Conservation (phyloP, 2,329 filamentous ascomycete genomes). For the Fusarium paranaense region DNA sequence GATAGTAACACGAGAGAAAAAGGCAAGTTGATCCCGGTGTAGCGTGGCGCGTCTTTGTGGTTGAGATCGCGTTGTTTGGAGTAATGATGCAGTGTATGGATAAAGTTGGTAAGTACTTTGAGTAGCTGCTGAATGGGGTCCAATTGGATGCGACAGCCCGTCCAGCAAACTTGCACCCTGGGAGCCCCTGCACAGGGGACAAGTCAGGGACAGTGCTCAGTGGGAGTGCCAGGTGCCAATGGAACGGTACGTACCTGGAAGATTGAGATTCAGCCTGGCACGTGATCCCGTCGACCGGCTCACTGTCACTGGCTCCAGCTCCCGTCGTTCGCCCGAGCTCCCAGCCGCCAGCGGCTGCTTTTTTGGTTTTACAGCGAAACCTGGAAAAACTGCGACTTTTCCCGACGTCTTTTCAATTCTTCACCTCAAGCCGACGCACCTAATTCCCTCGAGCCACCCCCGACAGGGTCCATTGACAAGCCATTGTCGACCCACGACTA, state of each 20-base stretch:
- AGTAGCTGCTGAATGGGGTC: constrained; percentile 28
- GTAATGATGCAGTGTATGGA: constrained; percentile 22
- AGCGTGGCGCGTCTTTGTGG: constrained; percentile 3
- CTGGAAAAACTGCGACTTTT: constrained; percentile 62
- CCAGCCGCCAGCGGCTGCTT: constrained; percentile 39
- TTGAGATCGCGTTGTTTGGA: constrained; percentile 19
- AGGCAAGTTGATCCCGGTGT: not conserved
- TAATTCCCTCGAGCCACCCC: constrained; percentile 54
- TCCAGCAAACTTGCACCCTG: constrained; percentile 14
- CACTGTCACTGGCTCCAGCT: constrained; percentile 40
- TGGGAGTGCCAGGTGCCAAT: not conserved
- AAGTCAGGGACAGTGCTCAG: constrained; percentile 8
- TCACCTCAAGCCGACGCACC: constrained; percentile 52
- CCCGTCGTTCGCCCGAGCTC: constrained; percentile 47
- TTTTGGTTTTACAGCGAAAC: constrained; percentile 36
- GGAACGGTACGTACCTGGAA: constrained; percentile 11
- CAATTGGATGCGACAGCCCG: constrained; percentile 30
- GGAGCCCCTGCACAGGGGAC: constrained; percentile 25
- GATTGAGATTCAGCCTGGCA: constrained; percentile 21
- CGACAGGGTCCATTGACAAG: constrained; percentile 59
- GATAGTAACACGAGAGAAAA: not conserved
- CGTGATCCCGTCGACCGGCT: constrained; percentile 43
- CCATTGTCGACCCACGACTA: constrained; percentile 53
- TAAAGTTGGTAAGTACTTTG: constrained; percentile 14
- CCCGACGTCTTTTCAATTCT: constrained; percentile 58